Base-by-base conservation (phyloP, 176 grass and related monocot genomes). In the Coix lacrymajobi region DNA sequence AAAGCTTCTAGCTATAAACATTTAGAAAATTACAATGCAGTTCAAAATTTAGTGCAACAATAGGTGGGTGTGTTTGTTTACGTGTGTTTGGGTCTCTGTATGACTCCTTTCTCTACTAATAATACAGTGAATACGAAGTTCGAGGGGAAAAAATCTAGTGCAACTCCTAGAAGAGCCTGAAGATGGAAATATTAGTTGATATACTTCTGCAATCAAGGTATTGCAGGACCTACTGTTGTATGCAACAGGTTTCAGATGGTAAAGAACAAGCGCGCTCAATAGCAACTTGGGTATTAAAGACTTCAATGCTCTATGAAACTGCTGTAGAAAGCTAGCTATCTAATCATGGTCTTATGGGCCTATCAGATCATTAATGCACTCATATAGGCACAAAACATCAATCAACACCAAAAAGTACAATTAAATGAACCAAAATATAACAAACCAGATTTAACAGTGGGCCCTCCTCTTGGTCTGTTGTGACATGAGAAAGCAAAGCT, bases 401-500 rank as follows among this genome's bases (percentile, higher is more conserved):
- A 52, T 20, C 48, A 52, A 52, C 24, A 16, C 17, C 22, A 81
- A 82, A 71, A 49, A 79, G 34, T 66, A 66, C 17, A 52, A 52
- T 52, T 52, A 79, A 40, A 7, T 71, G 48, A 72, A 66, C 20
- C 28, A 78, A 79, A 88, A 72, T 25, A 33, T 66, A 69, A 79
- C 86, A 70, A 78, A 98, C 96, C 90, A 98, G 79, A 84, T 81
- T 86, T 64, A 93, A 85, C 58, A 98, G 79, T 63, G 90, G 96
- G 31, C 88, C 88, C 69, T 98, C 92, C 76, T 91, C 92, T 79
- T 95, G 86, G 89, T 98, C 92, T 72, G 96, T 95, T 79, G 96
- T 98, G 75, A 98, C 88, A 33, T 95, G 96, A 79, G 96, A 87
- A 87, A 98, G 86, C 54, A 98, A 88, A 76, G 96, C 90, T 81